phyloP scores from a whole-genome alignment of 768 basidiomycete species.

The Hebeloma cylindrosporum region DNA sequence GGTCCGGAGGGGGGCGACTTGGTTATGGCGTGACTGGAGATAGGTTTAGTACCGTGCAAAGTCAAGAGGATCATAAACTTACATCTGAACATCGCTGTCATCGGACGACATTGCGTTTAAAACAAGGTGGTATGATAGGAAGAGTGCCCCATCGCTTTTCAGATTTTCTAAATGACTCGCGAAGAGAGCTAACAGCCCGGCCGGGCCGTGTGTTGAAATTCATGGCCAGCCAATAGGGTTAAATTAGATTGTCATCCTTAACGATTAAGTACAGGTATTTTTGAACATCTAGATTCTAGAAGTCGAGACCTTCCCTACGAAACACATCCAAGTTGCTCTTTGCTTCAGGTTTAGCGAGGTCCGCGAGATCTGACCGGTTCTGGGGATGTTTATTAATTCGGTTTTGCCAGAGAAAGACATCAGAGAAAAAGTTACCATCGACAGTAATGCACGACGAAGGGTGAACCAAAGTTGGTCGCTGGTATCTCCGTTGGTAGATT shows the following conservation, averaged over 20 bases:
- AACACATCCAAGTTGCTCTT: slow-evolving; percentile 71
- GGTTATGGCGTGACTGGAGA: slow-evolving; percentile 34
- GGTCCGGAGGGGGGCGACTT: slow-evolving; percentile 17
- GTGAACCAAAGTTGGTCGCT: slow-evolving; percentile 91
- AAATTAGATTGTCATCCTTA: slow-evolving; percentile 21
- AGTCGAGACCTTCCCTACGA: slow-evolving; percentile 86
- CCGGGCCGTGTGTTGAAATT: slow-evolving; percentile 4
- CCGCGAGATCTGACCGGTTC: slow-evolving; percentile 83
- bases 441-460: slow-evolving; percentile 73
- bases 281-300: slow-evolving; percentile 41
- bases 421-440: slow-evolving; percentile 59
- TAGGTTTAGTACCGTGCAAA: slow-evolving; percentile 6
- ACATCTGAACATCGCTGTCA: slow-evolving; percentile 63
- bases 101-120: slow-evolving; percentile 8
- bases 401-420: background rate
- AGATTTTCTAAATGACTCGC: too few species aligned
- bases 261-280: background rate
- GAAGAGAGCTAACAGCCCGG: too few species aligned
- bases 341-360: slow-evolving; percentile 61
- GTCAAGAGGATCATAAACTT: background rate
- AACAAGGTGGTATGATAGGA: background rate
- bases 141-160: too few species aligned
- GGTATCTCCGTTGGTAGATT: slow-evolving; percentile 63
- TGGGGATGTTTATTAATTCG: slow-evolving; percentile 30
- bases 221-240: slow-evolving; percentile 24